phyloP scores from a whole-genome alignment of 805 yeast species.

The Scheffersomyces stipitis region DNA sequence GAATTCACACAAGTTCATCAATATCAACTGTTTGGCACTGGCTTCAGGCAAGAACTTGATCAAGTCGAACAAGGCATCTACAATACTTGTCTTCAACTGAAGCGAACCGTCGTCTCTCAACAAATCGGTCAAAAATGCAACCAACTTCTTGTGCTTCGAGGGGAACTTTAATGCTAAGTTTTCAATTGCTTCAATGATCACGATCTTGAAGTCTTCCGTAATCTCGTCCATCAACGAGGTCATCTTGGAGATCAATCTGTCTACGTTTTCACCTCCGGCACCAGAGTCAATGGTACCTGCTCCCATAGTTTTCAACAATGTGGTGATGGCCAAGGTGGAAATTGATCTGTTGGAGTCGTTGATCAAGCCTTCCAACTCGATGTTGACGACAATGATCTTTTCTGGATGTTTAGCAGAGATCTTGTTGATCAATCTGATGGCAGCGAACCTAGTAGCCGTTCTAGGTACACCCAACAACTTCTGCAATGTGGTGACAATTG shows the following conservation, averaged over 20 bases:
- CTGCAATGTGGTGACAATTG: slow-evolving; percentile 73
- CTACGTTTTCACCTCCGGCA: slow-evolving; percentile 62
- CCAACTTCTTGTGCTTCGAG: slow-evolving; percentile 78
- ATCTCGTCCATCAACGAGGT: slow-evolving; percentile 89
- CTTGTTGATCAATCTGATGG: slow-evolving; percentile 84
- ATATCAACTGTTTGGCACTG: slow-evolving; percentile 74
- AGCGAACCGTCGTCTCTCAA: slow-evolving; percentile 91
- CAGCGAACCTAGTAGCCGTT: slow-evolving; percentile 87
- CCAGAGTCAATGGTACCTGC: slow-evolving; percentile 47
- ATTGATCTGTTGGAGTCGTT: slow-evolving; percentile 87
- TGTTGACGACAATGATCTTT: slow-evolving; percentile 72
- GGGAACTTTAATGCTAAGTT: slow-evolving; percentile 93
- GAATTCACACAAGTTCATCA: slow-evolving; percentile 90
- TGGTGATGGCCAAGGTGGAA: slow-evolving; percentile 96
- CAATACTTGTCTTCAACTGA: slow-evolving; percentile 79
- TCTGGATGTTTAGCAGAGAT: slow-evolving; percentile 82
- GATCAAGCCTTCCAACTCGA: slow-evolving; percentile 82
- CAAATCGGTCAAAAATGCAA: slow-evolving; percentile 76
- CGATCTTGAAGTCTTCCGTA: slow-evolving; percentile 92
- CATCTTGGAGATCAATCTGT: slow-evolving; percentile 83
- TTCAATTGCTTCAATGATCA: slow-evolving; percentile 92
- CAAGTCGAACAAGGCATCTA: slow-evolving; percentile 90
- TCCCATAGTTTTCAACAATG: slow-evolving; percentile 91
- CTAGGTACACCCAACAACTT: slow-evolving; percentile 82
- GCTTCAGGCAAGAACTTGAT: slow-evolving; percentile 75